Evolutionary conservation across 2,329 filamentous ascomycete genomes (phyloP), one percentile per base, ranked within the genome.

Genomic region (Alternaria sp.): DNA sequence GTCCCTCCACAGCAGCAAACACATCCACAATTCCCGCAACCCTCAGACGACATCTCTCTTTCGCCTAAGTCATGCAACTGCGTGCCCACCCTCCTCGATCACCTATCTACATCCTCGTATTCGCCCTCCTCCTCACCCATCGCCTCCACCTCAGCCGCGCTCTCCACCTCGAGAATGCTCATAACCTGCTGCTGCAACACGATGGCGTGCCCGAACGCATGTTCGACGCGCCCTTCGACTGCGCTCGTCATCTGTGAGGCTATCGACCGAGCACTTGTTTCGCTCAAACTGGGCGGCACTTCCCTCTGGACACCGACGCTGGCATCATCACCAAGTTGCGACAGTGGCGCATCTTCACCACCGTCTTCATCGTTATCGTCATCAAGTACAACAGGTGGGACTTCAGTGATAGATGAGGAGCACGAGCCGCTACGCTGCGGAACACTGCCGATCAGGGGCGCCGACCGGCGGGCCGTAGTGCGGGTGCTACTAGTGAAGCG

Each of bases 401-500:
- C 37, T 15, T 51, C 49, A 14, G 26, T 33, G 6, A 44, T 25
- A 44, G 51, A 61, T 14, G 58, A 61, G 12, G 58, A 61, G 58
- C 25, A 49, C 30, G 58, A 61, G 45, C 58, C 58, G 30, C 23
- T 61, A 18, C 53, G 58, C 23, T 61, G 51, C 25, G 58, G 58
- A 37, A 44, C 58, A 25, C 11, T 61, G 44, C 51, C 58, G 33
- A 61, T 56, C 44, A 53, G 44, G 25, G 58, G 58, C 5, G 58
- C 51, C 18, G 58, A 61, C 18, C 55, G 58, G 20, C 58, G 58
- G 30, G 58, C 53, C 44, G 44, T 61, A 8, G 51, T 61, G 23
- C 51, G 58, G 33, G 44, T 61, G 2, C 44, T 61, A 15, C 53
- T 61, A 37, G 33, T 61, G 12, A 61, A 61, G 33, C 58, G 58